Evolutionary conservation across 345 rosid species (phyloP).

Genomic region (Garcia nutans): DNA sequence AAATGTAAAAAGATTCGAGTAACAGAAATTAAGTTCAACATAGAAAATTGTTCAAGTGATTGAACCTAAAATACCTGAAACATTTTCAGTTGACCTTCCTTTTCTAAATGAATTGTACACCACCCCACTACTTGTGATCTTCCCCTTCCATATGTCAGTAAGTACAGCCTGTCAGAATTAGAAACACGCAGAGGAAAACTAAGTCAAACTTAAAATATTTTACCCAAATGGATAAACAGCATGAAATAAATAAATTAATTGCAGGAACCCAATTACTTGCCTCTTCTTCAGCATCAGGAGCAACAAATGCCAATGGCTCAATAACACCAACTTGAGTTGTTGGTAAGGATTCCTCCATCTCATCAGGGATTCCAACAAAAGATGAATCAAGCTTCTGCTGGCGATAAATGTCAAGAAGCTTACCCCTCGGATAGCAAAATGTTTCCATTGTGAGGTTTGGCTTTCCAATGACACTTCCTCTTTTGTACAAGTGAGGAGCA

Average conservation of each 20-base stretch:
- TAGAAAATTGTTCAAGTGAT: not conserved
- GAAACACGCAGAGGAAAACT: conserved; percentile 9
- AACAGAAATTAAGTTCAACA: conserved; percentile 2
- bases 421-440: conserved; percentile 73
- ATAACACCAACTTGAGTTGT: conserved; percentile 38
- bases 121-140: conserved; percentile 57
- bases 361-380: conserved; percentile 42
- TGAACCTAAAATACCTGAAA: conserved; percentile 34
- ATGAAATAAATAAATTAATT: not conserved
- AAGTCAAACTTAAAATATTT: not conserved
- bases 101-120: conserved; percentile 39
- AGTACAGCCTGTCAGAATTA: conserved; percentile 45
- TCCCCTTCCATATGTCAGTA: conserved; percentile 67
- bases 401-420: conserved; percentile 73
- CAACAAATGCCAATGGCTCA: conserved; percentile 72
- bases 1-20: conserved; percentile 4
- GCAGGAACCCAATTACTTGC: conserved; percentile 31
- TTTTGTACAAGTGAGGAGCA: conserved; percentile 30
- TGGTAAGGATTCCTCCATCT: conserved; percentile 53
- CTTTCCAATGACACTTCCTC: conserved; percentile 44
- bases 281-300: conserved; percentile 75
- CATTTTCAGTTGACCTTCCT: conserved; percentile 39
- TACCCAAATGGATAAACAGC: conserved; percentile 2
- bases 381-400: conserved; percentile 37
- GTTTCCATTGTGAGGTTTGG: conserved; percentile 28